phyloP scores from a whole-genome alignment of 306 rosid genomes.

The Calophaca sinica region DNA sequence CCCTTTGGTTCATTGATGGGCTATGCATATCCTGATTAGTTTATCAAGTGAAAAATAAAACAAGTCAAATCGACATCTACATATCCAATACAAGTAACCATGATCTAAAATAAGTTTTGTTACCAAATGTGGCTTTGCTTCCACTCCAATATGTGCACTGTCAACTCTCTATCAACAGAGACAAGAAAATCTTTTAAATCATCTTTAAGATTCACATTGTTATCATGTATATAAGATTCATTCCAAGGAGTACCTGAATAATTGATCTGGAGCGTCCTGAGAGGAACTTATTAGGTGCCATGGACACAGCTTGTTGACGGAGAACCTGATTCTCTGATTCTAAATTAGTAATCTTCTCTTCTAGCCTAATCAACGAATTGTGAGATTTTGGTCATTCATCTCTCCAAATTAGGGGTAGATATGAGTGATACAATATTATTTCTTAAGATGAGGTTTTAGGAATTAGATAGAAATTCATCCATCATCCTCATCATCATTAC shows the following conservation, averaged over 20 bases:
- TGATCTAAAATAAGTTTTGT: conserved; percentile 43
- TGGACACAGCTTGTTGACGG: conserved; percentile 91
- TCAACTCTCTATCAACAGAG: conserved; percentile 73
- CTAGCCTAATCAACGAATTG: conserved; percentile 71
- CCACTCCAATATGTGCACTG: conserved; percentile 70
- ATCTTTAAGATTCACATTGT: conserved; percentile 22
- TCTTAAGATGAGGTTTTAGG: conserved; percentile 28
- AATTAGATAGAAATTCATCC: conserved; percentile 19
- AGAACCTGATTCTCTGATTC: conserved; percentile 91
- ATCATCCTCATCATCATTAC: background rate
- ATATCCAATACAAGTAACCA: conserved; percentile 30
- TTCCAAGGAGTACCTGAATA: conserved; percentile 65
- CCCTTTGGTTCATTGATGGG: conserved; percentile 73
- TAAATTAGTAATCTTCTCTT: conserved; percentile 79
- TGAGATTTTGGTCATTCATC: conserved; percentile 49
- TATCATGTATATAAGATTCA: conserved; percentile 27
- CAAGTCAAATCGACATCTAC: conserved; percentile 38
- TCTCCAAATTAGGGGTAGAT: conserved; percentile 28
- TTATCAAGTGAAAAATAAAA: conserved; percentile 37
- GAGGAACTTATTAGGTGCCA: conserved; percentile 86
- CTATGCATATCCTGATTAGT: conserved; percentile 72
- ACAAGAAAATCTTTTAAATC: conserved; percentile 46
- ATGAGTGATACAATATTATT: conserved; percentile 35
- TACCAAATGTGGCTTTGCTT: conserved; percentile 69
- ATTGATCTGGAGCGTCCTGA: conserved; percentile 84